Conservation (phyloP, 495 filamentous ascomycete genomes). For the Penicillium parvum region DNA sequence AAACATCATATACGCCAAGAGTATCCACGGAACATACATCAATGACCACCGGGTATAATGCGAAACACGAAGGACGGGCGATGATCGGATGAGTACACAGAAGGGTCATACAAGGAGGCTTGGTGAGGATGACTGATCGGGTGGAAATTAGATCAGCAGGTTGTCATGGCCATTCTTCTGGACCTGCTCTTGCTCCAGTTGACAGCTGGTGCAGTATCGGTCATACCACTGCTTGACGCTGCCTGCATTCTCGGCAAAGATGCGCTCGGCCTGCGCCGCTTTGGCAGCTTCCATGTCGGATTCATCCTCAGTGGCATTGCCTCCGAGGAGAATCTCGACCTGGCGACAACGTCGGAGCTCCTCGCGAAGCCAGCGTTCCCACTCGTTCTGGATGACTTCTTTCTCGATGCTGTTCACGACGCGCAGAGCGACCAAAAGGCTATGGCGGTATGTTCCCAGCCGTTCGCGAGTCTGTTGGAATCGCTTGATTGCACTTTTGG, state of each 20-base stretch:
- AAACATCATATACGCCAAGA: constrained; percentile 10
- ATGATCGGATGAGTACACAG: constrained; percentile 2
- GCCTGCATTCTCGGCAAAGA: constrained; percentile 40
- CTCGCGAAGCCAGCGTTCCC: constrained; percentile 80
- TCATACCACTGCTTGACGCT: constrained; percentile 60
- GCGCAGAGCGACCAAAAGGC: constrained; percentile 84
- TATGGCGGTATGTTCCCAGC: constrained; percentile 82
- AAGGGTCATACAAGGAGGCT: constrained; percentile 1
- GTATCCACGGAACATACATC: constrained; percentile 11
- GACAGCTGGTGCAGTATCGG: constrained; percentile 72
- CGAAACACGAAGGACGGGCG: constrained; percentile 6
- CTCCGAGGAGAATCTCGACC: constrained; percentile 49
- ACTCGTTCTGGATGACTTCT: constrained; percentile 80
- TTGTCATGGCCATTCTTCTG: constrained; percentile 14
- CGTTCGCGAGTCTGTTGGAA: constrained; percentile 73
- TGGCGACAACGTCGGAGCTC: constrained; percentile 66
- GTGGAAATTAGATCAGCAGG: constrained; percentile 15
- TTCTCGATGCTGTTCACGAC: constrained; percentile 84
- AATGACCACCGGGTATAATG: constrained; percentile 32
- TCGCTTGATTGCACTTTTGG: constrained; percentile 57
- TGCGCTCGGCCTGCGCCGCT: constrained; percentile 19
- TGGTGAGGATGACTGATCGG: constrained; percentile 1
- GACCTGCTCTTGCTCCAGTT: constrained; percentile 48
- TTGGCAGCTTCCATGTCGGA: constrained; percentile 20
- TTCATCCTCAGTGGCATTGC: constrained; percentile 25